Evolutionary conservation across 192 early-diverging fungal genomes (phyloP).

Genomic region (Backusella macrospora): DNA sequence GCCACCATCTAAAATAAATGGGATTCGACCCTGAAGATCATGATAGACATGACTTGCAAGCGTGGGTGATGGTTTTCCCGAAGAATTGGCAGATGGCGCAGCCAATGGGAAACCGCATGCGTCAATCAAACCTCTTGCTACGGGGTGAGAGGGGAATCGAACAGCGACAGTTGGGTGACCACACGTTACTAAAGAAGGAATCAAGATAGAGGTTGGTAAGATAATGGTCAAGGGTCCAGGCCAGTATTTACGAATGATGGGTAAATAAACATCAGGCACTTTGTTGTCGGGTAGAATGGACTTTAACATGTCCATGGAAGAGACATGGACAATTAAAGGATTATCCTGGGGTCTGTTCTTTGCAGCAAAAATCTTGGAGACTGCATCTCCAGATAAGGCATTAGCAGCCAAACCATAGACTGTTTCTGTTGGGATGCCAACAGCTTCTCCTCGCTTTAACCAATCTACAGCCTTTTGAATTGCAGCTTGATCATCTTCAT

Average conservation of each 20-base stretch:
- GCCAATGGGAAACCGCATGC: slow-evolving; percentile 87
- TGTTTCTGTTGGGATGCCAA: slow-evolving; percentile 97
- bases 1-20: slow-evolving; percentile 90
- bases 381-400: slow-evolving; percentile 68
- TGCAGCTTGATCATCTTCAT: slow-evolving; percentile 23
- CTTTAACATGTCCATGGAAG: slow-evolving; percentile 85
- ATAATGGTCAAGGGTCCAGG: slow-evolving; percentile 95
- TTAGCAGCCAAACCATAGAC: slow-evolving; percentile 97
- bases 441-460: slow-evolving; percentile 59
- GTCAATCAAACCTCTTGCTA: slow-evolving; percentile 88
- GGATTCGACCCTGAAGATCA: slow-evolving; percentile 80
- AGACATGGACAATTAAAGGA: slow-evolving; percentile 96
- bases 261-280: slow-evolving; percentile 73
- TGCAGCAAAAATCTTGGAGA: slow-evolving; percentile 75
- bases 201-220: slow-evolving; percentile 66
- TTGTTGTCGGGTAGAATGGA: slow-evolving; percentile 60
- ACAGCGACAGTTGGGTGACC: slow-evolving; percentile 87
- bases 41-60: slow-evolving; percentile 83
- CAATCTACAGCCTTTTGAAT: slow-evolving; percentile 56
- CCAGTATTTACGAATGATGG: slow-evolving; percentile 75
- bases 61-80: slow-evolving; percentile 94
- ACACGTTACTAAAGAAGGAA: slow-evolving; percentile 82
- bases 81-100: slow-evolving; percentile 97
- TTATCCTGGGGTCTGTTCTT: slow-evolving; percentile 96
- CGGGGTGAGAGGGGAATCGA: slow-evolving; percentile 88